Conservation (phyloP, 805 yeast genomes). For the Spathaspora arborariae region DNA sequence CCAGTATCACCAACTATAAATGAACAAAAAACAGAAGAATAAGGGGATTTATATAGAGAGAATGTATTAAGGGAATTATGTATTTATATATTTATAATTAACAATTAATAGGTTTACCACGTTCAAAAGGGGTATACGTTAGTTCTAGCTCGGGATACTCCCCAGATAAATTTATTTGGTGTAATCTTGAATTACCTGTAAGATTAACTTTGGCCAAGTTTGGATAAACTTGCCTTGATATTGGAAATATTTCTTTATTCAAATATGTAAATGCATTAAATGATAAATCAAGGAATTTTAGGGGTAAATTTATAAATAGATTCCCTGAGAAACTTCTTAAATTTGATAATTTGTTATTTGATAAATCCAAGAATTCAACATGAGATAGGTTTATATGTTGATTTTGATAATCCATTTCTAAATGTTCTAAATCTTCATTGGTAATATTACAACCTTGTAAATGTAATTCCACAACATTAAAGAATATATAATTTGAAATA, state of each 20-base stretch:
- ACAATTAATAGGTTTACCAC: not conserved
- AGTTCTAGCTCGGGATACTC: constrained; percentile 1
- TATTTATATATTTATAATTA: not conserved
- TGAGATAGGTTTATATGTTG: not conserved
- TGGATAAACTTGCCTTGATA: constrained; percentile 1
- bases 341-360: constrained; percentile 9
- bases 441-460: constrained; percentile 10
- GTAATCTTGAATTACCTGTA: constrained; percentile 5
- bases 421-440: constrained; percentile 10
- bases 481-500: constrained; percentile 7
- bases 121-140: constrained; percentile 1
- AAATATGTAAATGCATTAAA: constrained; percentile 10
- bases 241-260: constrained; percentile 10
- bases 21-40: no score
- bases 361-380: constrained; percentile 3
- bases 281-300: constrained; percentile 9
- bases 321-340: constrained; percentile 6
- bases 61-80: not conserved
- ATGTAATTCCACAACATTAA: constrained; percentile 4
- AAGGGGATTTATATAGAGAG: no score
- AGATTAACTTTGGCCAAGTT: constrained; percentile 3
- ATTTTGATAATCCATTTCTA: constrained; percentile 6
- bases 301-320: constrained; percentile 7
- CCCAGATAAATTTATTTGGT: not conserved
- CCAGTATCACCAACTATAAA: not conserved